Conservation (phyloP, 371 early-diverging fungal species). For the Mucor mucedo region DNA sequence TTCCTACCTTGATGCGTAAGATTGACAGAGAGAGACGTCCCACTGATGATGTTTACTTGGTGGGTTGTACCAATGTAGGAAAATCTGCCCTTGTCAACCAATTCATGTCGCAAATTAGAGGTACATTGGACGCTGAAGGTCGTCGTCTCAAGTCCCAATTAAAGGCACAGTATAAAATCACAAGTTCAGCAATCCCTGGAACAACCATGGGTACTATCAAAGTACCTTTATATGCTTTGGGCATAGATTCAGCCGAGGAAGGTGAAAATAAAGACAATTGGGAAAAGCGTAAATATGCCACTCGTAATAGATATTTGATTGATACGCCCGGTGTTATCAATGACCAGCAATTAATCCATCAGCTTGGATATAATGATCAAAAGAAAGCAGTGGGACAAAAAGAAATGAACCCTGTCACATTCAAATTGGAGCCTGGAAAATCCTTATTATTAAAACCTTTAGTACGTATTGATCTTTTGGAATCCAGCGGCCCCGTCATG, state of each 20-base stretch:
- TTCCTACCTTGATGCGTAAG: conserved; percentile 53
- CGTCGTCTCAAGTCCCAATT: conserved; percentile 38
- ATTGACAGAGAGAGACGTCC: conserved; percentile 50
- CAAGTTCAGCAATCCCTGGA: conserved; percentile 69
- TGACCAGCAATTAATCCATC: conserved; percentile 54
- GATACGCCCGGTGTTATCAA: conserved; percentile 77
- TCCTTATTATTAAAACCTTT: conserved; percentile 65
- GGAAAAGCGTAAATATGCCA: conserved; percentile 36
- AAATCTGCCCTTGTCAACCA: conserved; percentile 75
- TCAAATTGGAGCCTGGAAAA: conserved; percentile 53
- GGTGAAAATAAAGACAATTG: conserved; percentile 5
- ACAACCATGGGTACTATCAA: conserved; percentile 72
- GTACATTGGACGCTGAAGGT: conserved; percentile 20
- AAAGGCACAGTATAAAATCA: conserved; percentile 54
- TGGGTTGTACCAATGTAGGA: conserved; percentile 77
- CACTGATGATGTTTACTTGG: conserved; percentile 70
- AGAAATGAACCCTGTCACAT: conserved; percentile 60
- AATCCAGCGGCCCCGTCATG: conserved; percentile 47
- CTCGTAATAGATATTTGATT: conserved; percentile 54
- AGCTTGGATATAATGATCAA: conserved; percentile 57
- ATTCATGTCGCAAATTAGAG: conserved; percentile 47
- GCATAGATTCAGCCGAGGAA: conserved; percentile 16
- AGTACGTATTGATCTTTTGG: conserved; percentile 67
- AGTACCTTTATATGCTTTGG: conserved; percentile 63
- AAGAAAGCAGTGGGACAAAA: conserved; percentile 48